phyloP scores from a whole-genome alignment of 306 rosid species.

The Carpinus viminea region DNA sequence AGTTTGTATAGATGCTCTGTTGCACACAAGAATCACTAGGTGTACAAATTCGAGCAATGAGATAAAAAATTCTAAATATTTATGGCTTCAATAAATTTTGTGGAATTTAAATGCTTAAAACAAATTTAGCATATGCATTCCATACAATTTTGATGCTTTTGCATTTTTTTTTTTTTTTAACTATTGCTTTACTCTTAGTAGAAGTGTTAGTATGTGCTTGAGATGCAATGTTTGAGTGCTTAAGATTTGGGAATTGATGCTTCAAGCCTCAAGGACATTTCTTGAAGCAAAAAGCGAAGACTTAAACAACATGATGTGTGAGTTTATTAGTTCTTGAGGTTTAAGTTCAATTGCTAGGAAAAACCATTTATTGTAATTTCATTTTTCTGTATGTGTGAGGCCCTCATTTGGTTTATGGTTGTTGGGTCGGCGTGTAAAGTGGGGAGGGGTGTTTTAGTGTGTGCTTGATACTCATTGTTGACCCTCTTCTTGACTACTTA shows the following conservation, averaged over 20 bases:
- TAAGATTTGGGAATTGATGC: background rate
- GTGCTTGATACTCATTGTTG: background rate
- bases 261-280: background rate
- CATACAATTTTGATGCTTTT: background rate
- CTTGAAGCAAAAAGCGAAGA: background rate
- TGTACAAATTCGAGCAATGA: background rate
- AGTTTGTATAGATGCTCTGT: background rate
- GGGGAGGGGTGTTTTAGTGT: background rate
- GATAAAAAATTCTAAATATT: background rate
- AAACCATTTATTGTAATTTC: background rate
- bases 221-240: background rate
- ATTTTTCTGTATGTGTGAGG: background rate
- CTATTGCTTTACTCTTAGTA: background rate
- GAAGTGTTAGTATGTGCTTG: background rate
- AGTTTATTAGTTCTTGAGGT: background rate
- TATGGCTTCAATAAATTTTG: background rate
- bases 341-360: background rate
- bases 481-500: background rate
- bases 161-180: background rate
- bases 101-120: background rate
- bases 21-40: background rate
- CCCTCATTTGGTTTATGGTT: background rate
- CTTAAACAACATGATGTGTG: background rate
- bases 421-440: background rate
- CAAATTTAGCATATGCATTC: background rate